Evolutionary conservation across 2,329 filamentous ascomycete species (phyloP).

Genomic region (Sporothrix brunneoviolacea): DNA sequence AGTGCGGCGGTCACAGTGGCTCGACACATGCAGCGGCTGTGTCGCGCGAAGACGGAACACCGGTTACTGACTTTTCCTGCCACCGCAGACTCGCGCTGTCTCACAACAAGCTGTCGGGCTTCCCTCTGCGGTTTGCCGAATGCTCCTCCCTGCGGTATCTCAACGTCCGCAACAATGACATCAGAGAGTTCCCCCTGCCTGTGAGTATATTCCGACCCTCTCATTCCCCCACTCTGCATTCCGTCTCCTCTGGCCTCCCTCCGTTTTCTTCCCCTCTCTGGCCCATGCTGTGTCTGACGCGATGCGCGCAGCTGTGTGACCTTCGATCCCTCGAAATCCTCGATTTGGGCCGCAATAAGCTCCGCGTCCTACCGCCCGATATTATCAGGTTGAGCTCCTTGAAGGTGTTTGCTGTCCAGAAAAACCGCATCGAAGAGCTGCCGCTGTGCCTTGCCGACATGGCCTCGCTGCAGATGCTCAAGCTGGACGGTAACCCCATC

Average conservation of each 20-base stretch:
- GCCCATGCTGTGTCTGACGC: conserved; percentile 1
- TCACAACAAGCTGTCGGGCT: conserved; percentile 67
- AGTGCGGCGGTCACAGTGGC: no score
- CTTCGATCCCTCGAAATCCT: conserved; percentile 84
- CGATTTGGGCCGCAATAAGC: conserved; percentile 83
- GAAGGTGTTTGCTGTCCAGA: conserved; percentile 81
- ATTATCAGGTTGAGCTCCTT: conserved; percentile 76
- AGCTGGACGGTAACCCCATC: conserved; percentile 82
- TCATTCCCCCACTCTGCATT: no score
- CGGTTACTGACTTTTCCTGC: neutral
- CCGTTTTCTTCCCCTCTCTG: conserved; percentile 15
- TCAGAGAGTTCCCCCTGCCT: conserved; percentile 54
- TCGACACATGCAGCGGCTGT: no score
- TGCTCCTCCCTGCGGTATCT: conserved; percentile 73
- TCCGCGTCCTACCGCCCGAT: conserved; percentile 68
- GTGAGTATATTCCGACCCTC: conserved; percentile 30
- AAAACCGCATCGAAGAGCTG: conserved; percentile 78
- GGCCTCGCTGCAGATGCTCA: conserved; percentile 80
- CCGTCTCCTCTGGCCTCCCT: neutral
- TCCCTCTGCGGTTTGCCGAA: conserved; percentile 65
- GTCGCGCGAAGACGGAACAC: no score
- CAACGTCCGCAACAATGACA: conserved; percentile 70
- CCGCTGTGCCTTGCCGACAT: conserved; percentile 83
- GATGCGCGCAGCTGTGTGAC: conserved; percentile 63
- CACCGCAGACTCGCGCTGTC: conserved; percentile 63